phyloP scores from a whole-genome alignment of 192 early-diverging fungal species.

The Mortierella claussenii region DNA sequence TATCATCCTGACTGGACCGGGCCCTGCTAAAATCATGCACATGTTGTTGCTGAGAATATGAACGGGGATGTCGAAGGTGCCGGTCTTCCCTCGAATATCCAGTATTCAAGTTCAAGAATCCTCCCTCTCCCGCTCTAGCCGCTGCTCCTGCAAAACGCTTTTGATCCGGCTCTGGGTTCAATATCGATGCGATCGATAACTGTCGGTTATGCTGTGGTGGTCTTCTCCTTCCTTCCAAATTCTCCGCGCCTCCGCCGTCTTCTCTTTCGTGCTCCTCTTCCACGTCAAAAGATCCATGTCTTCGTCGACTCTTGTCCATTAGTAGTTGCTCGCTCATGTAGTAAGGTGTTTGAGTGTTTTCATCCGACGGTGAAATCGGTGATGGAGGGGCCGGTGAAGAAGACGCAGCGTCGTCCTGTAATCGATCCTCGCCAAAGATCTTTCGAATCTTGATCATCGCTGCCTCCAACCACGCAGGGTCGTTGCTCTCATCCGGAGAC shows the following conservation, averaged over 20 bases:
- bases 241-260: background rate
- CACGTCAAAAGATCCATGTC: background rate
- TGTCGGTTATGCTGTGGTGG: constrained; percentile 29
- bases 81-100: constrained; percentile 4
- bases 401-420: no score
- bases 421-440: constrained; percentile 21
- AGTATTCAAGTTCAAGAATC: background rate
- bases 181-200: constrained; percentile 41
- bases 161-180: constrained; percentile 28
- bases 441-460: constrained; percentile 28
- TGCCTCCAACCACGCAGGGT: constrained; percentile 22
- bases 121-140: background rate
- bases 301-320: background rate
- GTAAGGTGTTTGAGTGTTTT: constrained; percentile 8
- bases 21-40: background rate
- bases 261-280: constrained; percentile 13
- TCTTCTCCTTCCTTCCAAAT: constrained; percentile 1
- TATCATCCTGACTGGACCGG: background rate
- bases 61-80: no score
- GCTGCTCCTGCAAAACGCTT: background rate
- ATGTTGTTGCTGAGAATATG: background rate
- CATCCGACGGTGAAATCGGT: constrained; percentile 30
- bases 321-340: background rate
- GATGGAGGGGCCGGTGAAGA: constrained; percentile 14
- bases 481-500: constrained; percentile 29